Evolutionary conservation across 2,329 filamentous ascomycete species (phyloP), one percentile per base, ranked within the genome.

Genomic region (Ophiognomonia clavigignenti-juglandacearum): DNA sequence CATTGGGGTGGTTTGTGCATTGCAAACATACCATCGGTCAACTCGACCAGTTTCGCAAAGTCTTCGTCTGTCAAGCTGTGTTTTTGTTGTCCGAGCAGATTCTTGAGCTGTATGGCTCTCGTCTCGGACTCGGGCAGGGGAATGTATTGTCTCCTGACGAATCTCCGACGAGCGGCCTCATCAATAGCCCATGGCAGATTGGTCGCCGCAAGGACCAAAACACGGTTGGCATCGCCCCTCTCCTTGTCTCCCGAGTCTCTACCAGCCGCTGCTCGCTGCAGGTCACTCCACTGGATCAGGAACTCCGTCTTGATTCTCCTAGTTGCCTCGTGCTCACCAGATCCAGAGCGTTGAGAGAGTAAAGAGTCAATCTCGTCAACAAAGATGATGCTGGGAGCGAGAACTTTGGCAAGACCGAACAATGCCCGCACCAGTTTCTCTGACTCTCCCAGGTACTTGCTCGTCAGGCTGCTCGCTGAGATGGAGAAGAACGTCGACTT

Each of bases 121-220:
- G 95, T 95, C 54, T 85, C 80, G 10, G 83, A 78, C 62, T 97
- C 93, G 0, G 93, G 93, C 9, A 98, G 69, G 1, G 93, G 92
- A 51, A 98, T 98, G 63, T 98, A 98, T 65, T 97, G 93, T 50
- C 93, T 79, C 53, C 93, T 76, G 13, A 96, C 92, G 61, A 98
- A 98, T 42, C 93, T 77, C 47, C 93, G 76, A 48, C 93, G 77
- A 1, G 93, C 93, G 20, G 93, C 93, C 64, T 97, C 93, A 57
- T 98, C 93, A 56, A 98, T 97, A 27, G 91, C 90, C 93, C 93
- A 98, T 0, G 93, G 93, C 49, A 97, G 66, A 62, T 98, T 98
- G 1, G 93, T 98, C 18, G 93, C 93, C 1, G 93, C 93, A 29
- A 98, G 77, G 1, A 98, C 93, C 13, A 98, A 75, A 1, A 98